Evolutionary conservation across 345 rosid species (phyloP).

Genomic region (Hibiscus mutabilis): DNA sequence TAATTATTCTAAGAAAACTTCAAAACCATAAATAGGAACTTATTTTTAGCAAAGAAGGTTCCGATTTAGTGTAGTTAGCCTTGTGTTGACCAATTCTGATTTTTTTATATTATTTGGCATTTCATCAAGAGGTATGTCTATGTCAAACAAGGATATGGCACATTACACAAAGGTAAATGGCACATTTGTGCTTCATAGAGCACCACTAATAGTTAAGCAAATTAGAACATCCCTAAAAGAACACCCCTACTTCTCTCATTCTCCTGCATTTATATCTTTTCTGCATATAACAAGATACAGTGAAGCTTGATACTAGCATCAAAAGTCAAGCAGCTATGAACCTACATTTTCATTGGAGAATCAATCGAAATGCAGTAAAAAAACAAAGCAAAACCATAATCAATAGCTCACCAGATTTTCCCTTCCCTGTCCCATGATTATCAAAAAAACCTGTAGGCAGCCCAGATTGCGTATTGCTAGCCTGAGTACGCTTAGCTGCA

Average conservation of each 20-base stretch:
- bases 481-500: conserved; percentile 35
- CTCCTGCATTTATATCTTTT: neutral
- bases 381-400: neutral
- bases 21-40: neutral
- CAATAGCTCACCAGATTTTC: conserved; percentile 31
- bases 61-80: neutral
- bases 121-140: neutral
- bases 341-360: neutral
- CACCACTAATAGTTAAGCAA: neutral
- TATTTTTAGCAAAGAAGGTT: too few relatives aligned
- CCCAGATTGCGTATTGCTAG: conserved; percentile 31
- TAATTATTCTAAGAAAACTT: conserved; percentile 2
- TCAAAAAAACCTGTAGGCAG: conserved; percentile 62
- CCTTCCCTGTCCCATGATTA: conserved; percentile 23
- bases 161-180: neutral
- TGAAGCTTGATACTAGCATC: neutral
- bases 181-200: neutral
- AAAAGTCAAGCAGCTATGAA: neutral
- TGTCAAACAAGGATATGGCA: neutral
- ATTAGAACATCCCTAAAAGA: neutral
- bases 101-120: neutral
- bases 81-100: neutral
- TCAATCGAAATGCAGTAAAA: neutral
- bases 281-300: neutral
- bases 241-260: neutral